A percentile compares a stretch with the other conserved stretches of the same genome.
Conservation (phyloP, 352 stramenopile species). For the Phytophthora aleatoria region DNA sequence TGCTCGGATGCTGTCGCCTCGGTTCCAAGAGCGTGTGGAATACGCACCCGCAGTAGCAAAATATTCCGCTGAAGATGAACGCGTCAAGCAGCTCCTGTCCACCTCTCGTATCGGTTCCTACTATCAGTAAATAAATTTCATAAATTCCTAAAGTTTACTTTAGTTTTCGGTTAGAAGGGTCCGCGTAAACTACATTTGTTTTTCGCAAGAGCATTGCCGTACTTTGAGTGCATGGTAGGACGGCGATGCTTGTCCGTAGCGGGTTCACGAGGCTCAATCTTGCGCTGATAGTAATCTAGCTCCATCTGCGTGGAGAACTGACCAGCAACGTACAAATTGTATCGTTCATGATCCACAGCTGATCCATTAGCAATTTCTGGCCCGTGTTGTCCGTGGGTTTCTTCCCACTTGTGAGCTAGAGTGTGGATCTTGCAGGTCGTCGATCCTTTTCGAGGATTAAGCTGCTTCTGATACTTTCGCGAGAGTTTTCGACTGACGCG, state of each 20-base stretch:
- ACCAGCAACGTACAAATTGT: constrained; percentile 58
- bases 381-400: constrained; percentile 29
- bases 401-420: constrained; percentile 52
- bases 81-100: constrained; percentile 64
- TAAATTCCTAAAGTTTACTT: background rate
- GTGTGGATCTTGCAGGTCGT: constrained; percentile 42
- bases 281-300: constrained; percentile 64
- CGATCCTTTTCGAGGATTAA: constrained; percentile 32
- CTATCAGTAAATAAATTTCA: constrained; percentile 49
- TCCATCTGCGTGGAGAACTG: constrained; percentile 64
- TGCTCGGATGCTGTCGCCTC: constrained; percentile 74
- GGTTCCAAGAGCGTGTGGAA: constrained; percentile 63
- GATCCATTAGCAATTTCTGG: constrained; percentile 22
- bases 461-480: constrained; percentile 71
- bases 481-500: constrained; percentile 67
- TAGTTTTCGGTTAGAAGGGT: constrained; percentile 42
- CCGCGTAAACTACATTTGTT: constrained; percentile 63
- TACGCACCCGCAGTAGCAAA: constrained; percentile 55
- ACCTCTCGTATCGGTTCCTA: constrained; percentile 60
- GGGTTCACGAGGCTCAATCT: constrained; percentile 50
- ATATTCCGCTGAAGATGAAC: constrained; percentile 62
- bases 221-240: constrained; percentile 66
- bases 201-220: constrained; percentile 62
- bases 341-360: constrained; percentile 41
- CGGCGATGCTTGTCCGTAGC: constrained; percentile 52